Conservation (phyloP, 345 rosid species). For the Geranium brycei region DNA sequence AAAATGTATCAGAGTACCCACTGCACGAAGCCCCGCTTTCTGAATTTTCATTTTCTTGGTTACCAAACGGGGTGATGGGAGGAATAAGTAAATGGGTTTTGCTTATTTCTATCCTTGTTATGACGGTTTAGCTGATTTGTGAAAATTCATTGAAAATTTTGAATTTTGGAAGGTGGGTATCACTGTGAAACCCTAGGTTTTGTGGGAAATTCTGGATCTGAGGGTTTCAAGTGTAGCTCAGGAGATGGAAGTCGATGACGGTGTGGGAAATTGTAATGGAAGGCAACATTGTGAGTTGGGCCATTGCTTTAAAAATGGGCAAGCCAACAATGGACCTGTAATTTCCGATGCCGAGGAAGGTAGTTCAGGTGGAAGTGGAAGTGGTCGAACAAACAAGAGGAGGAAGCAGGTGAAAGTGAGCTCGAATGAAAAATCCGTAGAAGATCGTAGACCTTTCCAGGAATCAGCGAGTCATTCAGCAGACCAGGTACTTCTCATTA, state of each 20-base stretch:
- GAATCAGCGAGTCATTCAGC: slow-evolving; percentile 24
- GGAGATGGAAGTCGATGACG: slow-evolving; percentile 37
- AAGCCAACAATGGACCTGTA: slow-evolving; percentile 24
- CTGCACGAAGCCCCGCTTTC: too few species aligned
- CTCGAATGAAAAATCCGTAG: slow-evolving; percentile 25
- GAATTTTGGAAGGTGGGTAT: too few species aligned
- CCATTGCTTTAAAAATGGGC: slow-evolving; percentile 22
- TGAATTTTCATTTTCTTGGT: too few species aligned
- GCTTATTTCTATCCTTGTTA: too few species aligned
- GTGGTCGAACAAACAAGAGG: slow-evolving; percentile 62
- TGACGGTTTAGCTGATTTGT: too few species aligned
- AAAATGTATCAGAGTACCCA: too few species aligned
- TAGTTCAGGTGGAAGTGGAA: slow-evolving; percentile 27
- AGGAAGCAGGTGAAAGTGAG: slow-evolving; percentile 30
- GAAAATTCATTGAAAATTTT: too few species aligned
- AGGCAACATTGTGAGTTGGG: slow-evolving; percentile 14
- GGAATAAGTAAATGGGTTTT: too few species aligned
- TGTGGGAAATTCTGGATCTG: too few species aligned
- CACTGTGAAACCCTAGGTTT: too few species aligned
- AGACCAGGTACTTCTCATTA: slow-evolving; percentile 30
- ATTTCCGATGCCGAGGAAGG: slow-evolving; percentile 24
- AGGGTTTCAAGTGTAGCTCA: too few species aligned
- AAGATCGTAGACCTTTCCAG: slow-evolving; percentile 19
- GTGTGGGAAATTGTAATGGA: slow-evolving; percentile 26
- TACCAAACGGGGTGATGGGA: too few species aligned